Evolutionary conservation across 2,329 filamentous ascomycete genomes (phyloP).

Genomic region (Phyllosticta citriasiana): DNA sequence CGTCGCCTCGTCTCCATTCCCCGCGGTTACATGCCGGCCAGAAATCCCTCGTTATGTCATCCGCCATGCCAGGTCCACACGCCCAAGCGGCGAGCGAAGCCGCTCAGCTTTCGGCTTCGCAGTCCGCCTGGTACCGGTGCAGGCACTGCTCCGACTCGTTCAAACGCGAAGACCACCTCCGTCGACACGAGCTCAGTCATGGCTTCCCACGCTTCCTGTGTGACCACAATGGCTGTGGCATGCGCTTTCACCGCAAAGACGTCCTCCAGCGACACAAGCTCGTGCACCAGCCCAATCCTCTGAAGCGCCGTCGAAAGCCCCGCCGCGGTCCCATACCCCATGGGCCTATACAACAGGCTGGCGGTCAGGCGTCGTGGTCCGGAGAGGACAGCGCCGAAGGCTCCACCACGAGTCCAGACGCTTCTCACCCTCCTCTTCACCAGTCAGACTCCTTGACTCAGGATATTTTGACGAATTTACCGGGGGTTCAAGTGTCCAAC

Average conservation of each 20-base stretch:
- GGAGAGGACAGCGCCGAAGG: neutral
- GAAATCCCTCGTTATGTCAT: slow-evolving; percentile 7
- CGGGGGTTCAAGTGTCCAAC: neutral
- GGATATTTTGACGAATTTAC: neutral
- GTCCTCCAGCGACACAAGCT: slow-evolving; percentile 12
- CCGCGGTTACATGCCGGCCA: slow-evolving; percentile 5
- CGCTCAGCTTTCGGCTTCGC: neutral
- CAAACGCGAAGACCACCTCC: slow-evolving; percentile 12
- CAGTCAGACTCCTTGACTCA: neutral
- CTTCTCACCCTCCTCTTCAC: neutral
- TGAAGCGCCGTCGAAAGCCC: slow-evolving; percentile 9
- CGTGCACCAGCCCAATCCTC: slow-evolving; percentile 11
- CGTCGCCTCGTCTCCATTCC: slow-evolving; percentile 5
- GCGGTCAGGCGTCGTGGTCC: neutral
- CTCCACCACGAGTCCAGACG: neutral
- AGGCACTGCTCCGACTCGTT: slow-evolving; percentile 10
- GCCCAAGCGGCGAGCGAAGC: neutral
- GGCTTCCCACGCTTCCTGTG: slow-evolving; percentile 12
- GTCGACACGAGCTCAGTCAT: slow-evolving; percentile 12
- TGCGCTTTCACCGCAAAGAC: slow-evolving; percentile 12
- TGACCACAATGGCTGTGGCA: slow-evolving; percentile 10
- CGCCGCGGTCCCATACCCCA: slow-evolving; percentile 5
- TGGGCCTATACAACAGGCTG: slow-evolving; percentile 9
- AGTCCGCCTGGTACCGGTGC: slow-evolving; percentile 11
- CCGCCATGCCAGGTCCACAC: neutral